Evolutionary conservation across 1,284 basidiomycete species (phyloP).

Genomic region (Naganishia cerealis): DNA sequence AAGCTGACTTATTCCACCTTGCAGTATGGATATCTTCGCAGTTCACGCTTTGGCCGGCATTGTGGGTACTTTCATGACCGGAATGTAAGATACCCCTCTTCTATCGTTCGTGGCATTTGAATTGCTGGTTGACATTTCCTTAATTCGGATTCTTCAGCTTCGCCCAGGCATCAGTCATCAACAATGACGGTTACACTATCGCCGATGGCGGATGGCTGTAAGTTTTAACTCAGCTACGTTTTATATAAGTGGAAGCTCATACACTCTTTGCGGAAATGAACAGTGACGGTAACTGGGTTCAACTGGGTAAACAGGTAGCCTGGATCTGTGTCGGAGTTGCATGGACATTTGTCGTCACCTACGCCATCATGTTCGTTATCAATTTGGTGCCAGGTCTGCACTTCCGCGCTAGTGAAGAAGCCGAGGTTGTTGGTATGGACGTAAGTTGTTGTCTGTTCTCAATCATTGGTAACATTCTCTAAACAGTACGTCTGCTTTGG

Average conservation of each 20-base stretch:
- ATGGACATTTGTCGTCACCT: constrained; percentile 60
- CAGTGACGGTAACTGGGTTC: constrained; percentile 53
- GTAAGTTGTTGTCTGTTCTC: constrained; percentile 53
- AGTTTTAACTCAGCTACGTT: constrained; percentile 34
- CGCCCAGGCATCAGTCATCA: constrained; percentile 72
- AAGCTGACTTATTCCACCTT: not conserved
- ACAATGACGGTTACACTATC: constrained; percentile 62
- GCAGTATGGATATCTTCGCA: constrained; percentile 70
- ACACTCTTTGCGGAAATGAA: not conserved
- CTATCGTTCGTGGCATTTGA: not conserved
- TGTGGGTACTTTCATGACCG: constrained; percentile 68
- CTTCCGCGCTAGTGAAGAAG: constrained; percentile 71
- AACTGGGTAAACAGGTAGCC: constrained; percentile 77
- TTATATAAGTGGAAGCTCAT: not conserved
- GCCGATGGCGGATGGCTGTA: constrained; percentile 69
- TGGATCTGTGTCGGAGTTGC: constrained; percentile 71
- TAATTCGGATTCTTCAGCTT: constrained; percentile 62
- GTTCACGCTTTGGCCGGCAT: constrained; percentile 88
- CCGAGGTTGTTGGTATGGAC: constrained; percentile 83
- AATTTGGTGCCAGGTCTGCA: constrained; percentile 75
- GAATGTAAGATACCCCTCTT: constrained; percentile 36
- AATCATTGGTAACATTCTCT: not conserved
- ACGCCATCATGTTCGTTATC: constrained; percentile 59
- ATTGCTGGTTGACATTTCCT: not conserved
- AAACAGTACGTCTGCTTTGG: constrained; percentile 1